Evolutionary conservation across 139 green algal species (phyloP).

Genomic region (Coelastrella sp.): DNA sequence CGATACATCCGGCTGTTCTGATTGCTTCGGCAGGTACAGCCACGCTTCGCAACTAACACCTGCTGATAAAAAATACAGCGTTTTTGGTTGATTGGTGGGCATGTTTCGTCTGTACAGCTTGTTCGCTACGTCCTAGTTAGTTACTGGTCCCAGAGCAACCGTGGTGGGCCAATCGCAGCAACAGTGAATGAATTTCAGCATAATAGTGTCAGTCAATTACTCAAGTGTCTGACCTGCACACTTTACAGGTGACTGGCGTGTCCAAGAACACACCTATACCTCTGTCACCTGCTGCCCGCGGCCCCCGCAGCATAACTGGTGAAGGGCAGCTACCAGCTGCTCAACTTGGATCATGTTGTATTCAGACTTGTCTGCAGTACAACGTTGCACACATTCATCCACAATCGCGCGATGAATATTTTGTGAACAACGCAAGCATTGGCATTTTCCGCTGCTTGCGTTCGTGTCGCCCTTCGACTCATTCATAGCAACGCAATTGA

Average conservation of each 20-base stretch:
- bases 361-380: background rate
- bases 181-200: background rate
- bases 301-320: conserved; percentile 9
- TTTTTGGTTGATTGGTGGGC: background rate
- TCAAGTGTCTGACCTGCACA: background rate
- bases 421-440: too few species aligned
- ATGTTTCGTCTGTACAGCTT: background rate
- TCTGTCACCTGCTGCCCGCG: background rate
- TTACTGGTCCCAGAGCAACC: background rate
- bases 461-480: too few species aligned
- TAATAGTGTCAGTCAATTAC: background rate
- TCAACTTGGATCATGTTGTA: background rate
- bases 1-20: conserved; percentile 3
- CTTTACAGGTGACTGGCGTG: background rate
- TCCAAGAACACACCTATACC: background rate
- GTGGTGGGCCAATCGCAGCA: background rate
- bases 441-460: too few species aligned
- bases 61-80: background rate
- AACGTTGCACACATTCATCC: background rate
- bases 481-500: background rate
- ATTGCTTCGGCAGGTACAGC: conserved; percentile 60
- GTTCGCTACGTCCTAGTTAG: background rate
- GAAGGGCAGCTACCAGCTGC: background rate
- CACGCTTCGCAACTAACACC: conserved; percentile 52
- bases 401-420: too few species aligned